Percentiles rank a stretch among this genome's conserved stretches.
Conservation (phyloP, 192 early-diverging fungal species). For the Ambispora gerdemannii region DNA sequence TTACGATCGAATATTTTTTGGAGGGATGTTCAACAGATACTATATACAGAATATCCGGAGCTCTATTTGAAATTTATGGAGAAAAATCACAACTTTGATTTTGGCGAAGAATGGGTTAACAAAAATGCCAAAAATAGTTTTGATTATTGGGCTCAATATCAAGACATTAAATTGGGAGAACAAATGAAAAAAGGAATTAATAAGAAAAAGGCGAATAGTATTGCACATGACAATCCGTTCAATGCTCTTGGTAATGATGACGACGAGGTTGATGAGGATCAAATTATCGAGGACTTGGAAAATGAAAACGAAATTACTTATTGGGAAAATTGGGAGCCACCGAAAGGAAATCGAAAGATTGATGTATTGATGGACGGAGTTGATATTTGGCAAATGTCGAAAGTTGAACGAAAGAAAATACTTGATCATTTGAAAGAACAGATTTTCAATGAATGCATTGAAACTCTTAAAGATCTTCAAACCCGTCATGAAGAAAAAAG, state of each 20-base stretch:
- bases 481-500: not conserved
- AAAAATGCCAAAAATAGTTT: too few species aligned
- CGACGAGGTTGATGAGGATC: not conserved
- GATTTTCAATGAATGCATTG: conserved; percentile 32
- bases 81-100: not conserved
- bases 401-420: conserved; percentile 40
- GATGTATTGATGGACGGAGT: conserved; percentile 33
- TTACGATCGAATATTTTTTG: conserved; percentile 8
- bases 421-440: conserved; percentile 38
- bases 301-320: too few species aligned
- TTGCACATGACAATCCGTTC: not conserved
- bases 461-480: conserved; percentile 24
- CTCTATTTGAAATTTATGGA: conserved; percentile 15
- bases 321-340: not conserved
- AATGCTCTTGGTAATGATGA: not conserved
- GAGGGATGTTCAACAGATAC: conserved; percentile 22
- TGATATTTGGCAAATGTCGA: conserved; percentile 53
- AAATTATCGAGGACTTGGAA: too few species aligned
- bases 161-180: not conserved
- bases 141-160: too few species aligned
- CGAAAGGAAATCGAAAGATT: conserved; percentile 30
- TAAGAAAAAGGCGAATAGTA: not conserved
- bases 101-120: conserved; percentile 21
- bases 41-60: conserved; percentile 8
- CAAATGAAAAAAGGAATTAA: conserved; percentile 1